Evolutionary conservation across 169 alveolate species (phyloP).

Genomic region (Plasmodium cynomolgi): DNA sequence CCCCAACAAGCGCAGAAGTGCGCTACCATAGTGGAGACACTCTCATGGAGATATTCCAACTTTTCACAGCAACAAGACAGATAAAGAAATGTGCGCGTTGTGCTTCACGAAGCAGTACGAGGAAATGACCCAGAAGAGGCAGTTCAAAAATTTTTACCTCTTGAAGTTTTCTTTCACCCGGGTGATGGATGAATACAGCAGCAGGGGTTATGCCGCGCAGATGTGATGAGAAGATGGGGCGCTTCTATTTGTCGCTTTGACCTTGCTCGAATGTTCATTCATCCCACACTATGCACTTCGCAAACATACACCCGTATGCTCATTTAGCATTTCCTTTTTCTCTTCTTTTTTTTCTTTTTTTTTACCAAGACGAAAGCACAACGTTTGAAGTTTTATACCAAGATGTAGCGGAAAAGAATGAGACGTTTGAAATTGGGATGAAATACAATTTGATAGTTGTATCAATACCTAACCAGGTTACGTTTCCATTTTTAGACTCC

Average conservation of each 20-base stretch:
- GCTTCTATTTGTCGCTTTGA: not conserved
- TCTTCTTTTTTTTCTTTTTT: not conserved
- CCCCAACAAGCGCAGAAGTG: not conserved
- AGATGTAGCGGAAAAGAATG: conserved; percentile 34
- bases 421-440: conserved; percentile 61
- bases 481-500: not conserved
- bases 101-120: conserved; percentile 57
- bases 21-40: not conserved
- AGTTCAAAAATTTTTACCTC: conserved; percentile 46
- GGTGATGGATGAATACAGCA: conserved; percentile 41
- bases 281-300: not conserved
- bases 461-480: conserved; percentile 60
- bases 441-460: conserved; percentile 70
- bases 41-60: not conserved
- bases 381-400: conserved; percentile 58
- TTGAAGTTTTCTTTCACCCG: conserved; percentile 53
- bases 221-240: not conserved
- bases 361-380: conserved; percentile 55
- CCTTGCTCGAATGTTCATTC: not conserved
- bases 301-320: not conserved
- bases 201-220: conserved; percentile 21
- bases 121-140: conserved; percentile 38
- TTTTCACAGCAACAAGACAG: conserved; percentile 20
- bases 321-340: not conserved
- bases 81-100: conserved; percentile 25